phyloP scores from a whole-genome alignment of 352 stramenopile genomes.

The Elongisporangium senticosum region DNA sequence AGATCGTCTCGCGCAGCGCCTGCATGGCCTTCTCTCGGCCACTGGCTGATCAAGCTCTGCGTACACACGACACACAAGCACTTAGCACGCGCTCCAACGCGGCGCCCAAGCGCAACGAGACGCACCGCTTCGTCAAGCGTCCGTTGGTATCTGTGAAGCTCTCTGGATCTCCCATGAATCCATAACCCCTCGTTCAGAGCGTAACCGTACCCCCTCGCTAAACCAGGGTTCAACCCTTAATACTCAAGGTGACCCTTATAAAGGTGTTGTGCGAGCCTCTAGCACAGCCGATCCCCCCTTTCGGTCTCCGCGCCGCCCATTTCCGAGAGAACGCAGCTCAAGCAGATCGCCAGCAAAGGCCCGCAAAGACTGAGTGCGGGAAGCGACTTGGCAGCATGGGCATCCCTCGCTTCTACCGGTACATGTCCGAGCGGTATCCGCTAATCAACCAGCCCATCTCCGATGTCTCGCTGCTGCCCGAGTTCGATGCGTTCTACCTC shows the following conservation, averaged over 20 bases:
- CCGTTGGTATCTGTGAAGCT: not conserved
- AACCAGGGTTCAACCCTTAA: not conserved
- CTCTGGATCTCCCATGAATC: not conserved
- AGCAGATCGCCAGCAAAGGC: not conserved
- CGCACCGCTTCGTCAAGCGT: not conserved
- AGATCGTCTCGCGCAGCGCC: slow-evolving; percentile 62
- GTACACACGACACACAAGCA: not conserved
- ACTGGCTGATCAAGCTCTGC: not conserved
- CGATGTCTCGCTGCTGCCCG: slow-evolving; percentile 94
- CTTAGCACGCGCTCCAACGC: not conserved
- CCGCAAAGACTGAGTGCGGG: not conserved
- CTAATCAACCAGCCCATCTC: slow-evolving; percentile 98
- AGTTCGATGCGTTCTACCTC: slow-evolving; percentile 99
- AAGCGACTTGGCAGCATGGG: slow-evolving; percentile 50
- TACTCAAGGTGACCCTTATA: not conserved
- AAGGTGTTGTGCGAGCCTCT: not conserved
- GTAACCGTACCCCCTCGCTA: not conserved
- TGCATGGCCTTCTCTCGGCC: slow-evolving; percentile 30
- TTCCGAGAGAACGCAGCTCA: not conserved
- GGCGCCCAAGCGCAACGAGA: too few relatives aligned
- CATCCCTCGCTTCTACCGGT: slow-evolving; percentile 92
- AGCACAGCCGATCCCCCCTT: not conserved
- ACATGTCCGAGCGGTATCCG: slow-evolving; percentile 95
- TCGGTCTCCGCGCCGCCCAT: not conserved
- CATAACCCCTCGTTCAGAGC: not conserved